These are phyloP conservation scores for Xylariaceae sp. DNA, from an alignment of 2,329 filamentous ascomycete genomes.

Conservation along the genomic window DNA sequence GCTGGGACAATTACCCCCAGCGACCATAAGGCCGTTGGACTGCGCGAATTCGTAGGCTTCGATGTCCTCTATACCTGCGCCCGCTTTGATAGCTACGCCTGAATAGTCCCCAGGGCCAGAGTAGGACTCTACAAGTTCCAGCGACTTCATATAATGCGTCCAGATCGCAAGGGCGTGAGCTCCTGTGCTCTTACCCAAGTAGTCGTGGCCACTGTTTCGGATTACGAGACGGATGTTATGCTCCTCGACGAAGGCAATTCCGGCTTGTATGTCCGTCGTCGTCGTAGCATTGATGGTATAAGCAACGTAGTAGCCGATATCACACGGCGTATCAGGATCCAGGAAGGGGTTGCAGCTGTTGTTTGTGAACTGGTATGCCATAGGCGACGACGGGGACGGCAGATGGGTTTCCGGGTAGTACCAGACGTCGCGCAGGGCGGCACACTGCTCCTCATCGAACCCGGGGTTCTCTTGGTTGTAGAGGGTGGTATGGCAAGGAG, in stretches of 20 bases:
- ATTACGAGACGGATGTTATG: slow-evolving; percentile 43
- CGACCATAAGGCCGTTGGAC: slow-evolving; percentile 37
- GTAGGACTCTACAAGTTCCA: too few species aligned
- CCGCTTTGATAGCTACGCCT: background rate
- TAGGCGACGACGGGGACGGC: slow-evolving; percentile 3
- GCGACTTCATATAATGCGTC: slow-evolving; percentile 44
- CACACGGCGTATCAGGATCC: slow-evolving; percentile 32
- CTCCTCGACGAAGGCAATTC: slow-evolving; percentile 24
- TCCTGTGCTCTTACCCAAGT: slow-evolving; percentile 48
- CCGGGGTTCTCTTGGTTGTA: slow-evolving; percentile 3
- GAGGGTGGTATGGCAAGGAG: slow-evolving; percentile 34
- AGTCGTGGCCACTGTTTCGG: slow-evolving; percentile 47
- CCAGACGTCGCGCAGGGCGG: slow-evolving; percentile 6
- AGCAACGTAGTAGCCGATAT: slow-evolving; percentile 27
- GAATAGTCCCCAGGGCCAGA: too few species aligned
- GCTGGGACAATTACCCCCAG: slow-evolving; percentile 48
- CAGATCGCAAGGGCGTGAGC: slow-evolving; percentile 44
- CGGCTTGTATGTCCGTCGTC: background rate
- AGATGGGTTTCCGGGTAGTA: slow-evolving; percentile 10
- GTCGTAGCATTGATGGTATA: slow-evolving; percentile 27
- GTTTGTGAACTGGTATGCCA: slow-evolving; percentile 20
- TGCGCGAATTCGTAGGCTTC: slow-evolving; percentile 36
- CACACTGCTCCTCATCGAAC: background rate
- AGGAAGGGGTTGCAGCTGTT: slow-evolving; percentile 23
- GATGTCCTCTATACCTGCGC: slow-evolving; percentile 44